Percentiles rank a stretch among this genome's conserved stretches.
These are phyloP conservation scores for Bruguiera hainesii DNA, from an alignment of 441 rosid genomes.

Conservation along the genomic window DNA sequence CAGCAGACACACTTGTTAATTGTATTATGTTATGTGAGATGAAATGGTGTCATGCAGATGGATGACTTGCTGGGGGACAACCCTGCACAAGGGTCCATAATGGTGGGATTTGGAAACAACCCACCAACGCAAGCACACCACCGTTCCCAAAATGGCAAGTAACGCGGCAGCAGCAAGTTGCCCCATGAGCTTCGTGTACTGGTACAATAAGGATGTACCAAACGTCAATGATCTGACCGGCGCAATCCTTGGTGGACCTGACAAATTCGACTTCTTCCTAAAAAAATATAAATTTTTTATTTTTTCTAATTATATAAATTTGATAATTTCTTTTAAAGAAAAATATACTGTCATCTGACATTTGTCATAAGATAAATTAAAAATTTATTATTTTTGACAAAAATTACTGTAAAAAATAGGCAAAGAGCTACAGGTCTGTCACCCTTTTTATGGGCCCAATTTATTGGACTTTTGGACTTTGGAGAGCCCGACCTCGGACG, in stretches of 20 bases:
- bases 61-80: constrained; percentile 77
- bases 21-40: not conserved
- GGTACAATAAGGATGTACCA: constrained; percentile 46
- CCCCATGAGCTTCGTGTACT: constrained; percentile 62
- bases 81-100: constrained; percentile 70
- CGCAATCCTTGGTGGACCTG: constrained; percentile 88
- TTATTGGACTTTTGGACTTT: no score
- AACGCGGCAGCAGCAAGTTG: constrained; percentile 31
- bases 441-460: no score
- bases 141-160: constrained; percentile 36
- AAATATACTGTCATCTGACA: no score
- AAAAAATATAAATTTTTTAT: no score
- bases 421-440: no score
- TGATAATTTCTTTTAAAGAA: no score
- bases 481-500: no score
- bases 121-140: constrained; percentile 83
- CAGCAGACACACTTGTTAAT: no score
- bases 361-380: no score
- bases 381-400: no score
- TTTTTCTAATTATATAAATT: no score
- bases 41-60: constrained; percentile 36
- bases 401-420: no score
- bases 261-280: constrained; percentile 49
- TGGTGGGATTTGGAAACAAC: constrained; percentile 81
- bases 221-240: constrained; percentile 83